Evolutionary conservation across 2,329 filamentous ascomycete species (phyloP), one percentile per base, ranked within the genome.

Genomic region (Amesomyces nigricolor): DNA sequence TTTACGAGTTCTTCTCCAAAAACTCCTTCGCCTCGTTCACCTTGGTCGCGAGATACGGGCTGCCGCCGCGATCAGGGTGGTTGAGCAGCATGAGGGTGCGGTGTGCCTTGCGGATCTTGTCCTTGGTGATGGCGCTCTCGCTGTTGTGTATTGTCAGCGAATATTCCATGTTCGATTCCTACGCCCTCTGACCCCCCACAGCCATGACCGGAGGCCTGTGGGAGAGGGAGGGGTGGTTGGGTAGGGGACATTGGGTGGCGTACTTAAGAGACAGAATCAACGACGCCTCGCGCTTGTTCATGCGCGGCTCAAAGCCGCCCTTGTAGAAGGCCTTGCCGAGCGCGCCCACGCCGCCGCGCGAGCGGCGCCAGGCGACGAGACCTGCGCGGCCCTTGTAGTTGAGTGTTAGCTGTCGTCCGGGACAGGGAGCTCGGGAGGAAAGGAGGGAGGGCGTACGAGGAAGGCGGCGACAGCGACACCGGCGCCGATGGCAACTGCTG

Each of bases 21-120:
- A 97, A 83, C 71, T 97, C 92, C 73, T 99, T 99, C 39, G 94
- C 94, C 72, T 99, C 94, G 74, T 99, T 99, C 70, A 99, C 88
- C 73, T 99, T 99, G 52, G 91, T 96, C 13, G 94, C 94, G 44
- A 99, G 76, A 70, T 97, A 99, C 7, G 94, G 94, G 69, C 91
- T 96, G 39, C 94, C 94, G 62, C 94, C 94, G 68, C 94, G 88
- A 78, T 99, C 94, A 61, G 94, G 94, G 72, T 99, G 94, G 78
- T 99, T 99, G 62, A 96, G 79, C 54, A 99, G 83, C 92, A 99
- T 99, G 63, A 97, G 83, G 53, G 86, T 90, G 61, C 94, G 87
- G 74, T 99, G 94, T 65, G 91, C 90, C 76, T 96, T 96, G 70
- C 94, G 89, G 66, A 99, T 78, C 70, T 95, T 94, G 46, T 97